These are phyloP conservation scores for Orbilia ellipsospora DNA, from an alignment of 2,329 filamentous ascomycete genomes.

Conservation along the genomic window DNA sequence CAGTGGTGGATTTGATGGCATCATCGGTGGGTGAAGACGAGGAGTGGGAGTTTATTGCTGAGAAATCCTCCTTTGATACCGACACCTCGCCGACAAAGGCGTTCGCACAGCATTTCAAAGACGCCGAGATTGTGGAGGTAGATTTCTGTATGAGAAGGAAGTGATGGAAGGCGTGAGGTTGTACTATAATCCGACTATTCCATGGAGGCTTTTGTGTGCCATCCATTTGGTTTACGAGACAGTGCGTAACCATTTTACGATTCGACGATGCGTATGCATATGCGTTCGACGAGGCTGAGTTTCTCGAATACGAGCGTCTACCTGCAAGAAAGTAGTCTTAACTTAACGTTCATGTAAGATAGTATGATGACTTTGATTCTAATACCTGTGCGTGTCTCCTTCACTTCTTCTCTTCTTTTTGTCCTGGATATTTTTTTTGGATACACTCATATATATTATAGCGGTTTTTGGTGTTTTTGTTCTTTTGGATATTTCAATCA, in stretches of 20 bases:
- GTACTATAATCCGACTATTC: background rate
- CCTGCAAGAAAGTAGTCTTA: background rate
- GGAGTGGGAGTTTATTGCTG: slow-evolving; percentile 42
- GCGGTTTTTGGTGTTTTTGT: background rate
- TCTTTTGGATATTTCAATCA: too few species aligned
- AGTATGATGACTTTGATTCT: background rate
- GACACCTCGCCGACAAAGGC: slow-evolving; percentile 52
- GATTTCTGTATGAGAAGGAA: slow-evolving; percentile 49
- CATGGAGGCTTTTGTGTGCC: background rate
- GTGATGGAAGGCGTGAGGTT: slow-evolving; percentile 12
- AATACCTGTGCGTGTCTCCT: background rate
- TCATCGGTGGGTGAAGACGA: slow-evolving; percentile 22
- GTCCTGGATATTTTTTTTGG: too few species aligned
- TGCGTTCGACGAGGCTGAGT: background rate
- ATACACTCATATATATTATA: background rate
- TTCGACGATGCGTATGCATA: background rate
- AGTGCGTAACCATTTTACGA: background rate
- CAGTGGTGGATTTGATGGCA: slow-evolving; percentile 42
- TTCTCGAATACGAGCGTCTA: background rate
- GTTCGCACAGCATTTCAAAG: slow-evolving; percentile 45
- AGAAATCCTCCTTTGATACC: slow-evolving; percentile 31
- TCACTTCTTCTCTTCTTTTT: too few species aligned
- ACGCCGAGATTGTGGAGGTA: slow-evolving; percentile 47
- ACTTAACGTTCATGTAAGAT: slow-evolving; percentile 5
- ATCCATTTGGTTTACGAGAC: background rate